Evolutionary conservation across 2,329 filamentous ascomycete species (phyloP).

Genomic region (Fusarium armeniacum): DNA sequence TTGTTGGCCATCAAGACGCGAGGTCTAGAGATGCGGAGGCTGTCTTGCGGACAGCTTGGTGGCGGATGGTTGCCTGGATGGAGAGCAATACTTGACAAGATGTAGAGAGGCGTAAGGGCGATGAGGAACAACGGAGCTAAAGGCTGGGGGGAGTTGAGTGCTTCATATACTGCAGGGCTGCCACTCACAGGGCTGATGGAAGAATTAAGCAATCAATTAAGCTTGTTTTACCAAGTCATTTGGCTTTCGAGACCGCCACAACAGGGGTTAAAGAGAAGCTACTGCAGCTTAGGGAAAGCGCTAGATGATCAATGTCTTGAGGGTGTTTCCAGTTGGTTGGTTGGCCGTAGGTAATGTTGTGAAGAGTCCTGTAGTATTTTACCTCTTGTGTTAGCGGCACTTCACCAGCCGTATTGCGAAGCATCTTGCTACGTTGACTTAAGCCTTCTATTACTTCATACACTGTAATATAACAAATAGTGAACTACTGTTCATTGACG

Average conservation of each 20-base stretch:
- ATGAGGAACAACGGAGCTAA: not conserved
- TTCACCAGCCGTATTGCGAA: not conserved
- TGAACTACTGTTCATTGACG: no score
- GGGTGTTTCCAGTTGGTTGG: slow-evolving; percentile 11
- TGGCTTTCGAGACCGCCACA: slow-evolving; percentile 25
- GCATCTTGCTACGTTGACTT: rapidly evolving
- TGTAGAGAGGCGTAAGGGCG: not conserved
- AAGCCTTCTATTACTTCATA: rapidly evolving
- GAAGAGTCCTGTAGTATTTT: slow-evolving; percentile 1
- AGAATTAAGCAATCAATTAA: slow-evolving; percentile 23
- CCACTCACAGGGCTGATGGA: slow-evolving; percentile 16
- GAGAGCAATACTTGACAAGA: no score
- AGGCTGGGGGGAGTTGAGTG: slow-evolving; percentile 8
- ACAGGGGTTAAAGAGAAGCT: slow-evolving; percentile 18
- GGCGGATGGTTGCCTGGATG: not conserved
- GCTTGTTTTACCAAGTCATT: slow-evolving; percentile 20
- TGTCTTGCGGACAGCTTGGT: not conserved
- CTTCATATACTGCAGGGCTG: slow-evolving; percentile 33
- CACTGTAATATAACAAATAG: rapidly evolving
- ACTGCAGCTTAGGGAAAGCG: slow-evolving; percentile 15
- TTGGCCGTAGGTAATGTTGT: not conserved
- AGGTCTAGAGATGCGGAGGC: not conserved
- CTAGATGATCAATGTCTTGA: not conserved
- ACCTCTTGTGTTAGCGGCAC: not conserved
- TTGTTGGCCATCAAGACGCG: slow-evolving; percentile 30